Base-by-base conservation (phyloP, 2,329 filamentous ascomycete genomes). In the Fusarium nelsonii region DNA sequence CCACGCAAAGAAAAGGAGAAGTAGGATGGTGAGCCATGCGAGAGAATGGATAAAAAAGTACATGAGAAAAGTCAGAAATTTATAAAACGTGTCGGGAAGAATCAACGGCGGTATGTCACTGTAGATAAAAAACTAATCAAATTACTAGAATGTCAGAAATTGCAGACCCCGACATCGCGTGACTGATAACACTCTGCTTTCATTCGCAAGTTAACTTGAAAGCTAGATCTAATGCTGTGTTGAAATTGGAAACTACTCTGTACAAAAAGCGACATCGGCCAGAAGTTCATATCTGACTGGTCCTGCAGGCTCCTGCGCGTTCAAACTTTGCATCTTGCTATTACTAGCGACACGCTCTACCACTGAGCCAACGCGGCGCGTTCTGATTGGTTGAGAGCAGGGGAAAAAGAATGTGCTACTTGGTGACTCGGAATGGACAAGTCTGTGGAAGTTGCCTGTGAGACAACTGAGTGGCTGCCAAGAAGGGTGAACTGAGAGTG, bases 281-380 rank as follows among this genome's bases (percentile, higher is more conserved):
- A 40, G 41, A 52, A 32, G 8, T 32, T 4, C 3, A n/a, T 7
- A 14, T 8, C 16, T 11, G 8, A 30, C 11, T 8, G 11, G 11
- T 12, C 12, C 20, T 11, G 15, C 5, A n/a, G 23, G 2, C 23
- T 9, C 10, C 8, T 41, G 23, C 5, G 23, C 11, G n/a, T 5
- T n/a, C 5, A 6, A 55, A 55, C 52, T 41, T 49, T 49, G 52
- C 23, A 55, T 33, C 52, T 55, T 55, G 43, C 49, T 43, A 55
- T 49, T 49, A 49, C 43, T 37, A 55, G 52, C 49, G 52, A 55
- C 43, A 55, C 52, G 52, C 52, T 46, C 51, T 54, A 54, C 51
- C 51, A 46, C 51, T 45, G 43, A 55, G 43, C 51, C 51, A 54
- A 46, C 40, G 40, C 40, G 51, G 51, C 51, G 51, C 10, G 12